Conservation (phyloP, 768 basidiomycete species). For the Serendipita indica region DNA sequence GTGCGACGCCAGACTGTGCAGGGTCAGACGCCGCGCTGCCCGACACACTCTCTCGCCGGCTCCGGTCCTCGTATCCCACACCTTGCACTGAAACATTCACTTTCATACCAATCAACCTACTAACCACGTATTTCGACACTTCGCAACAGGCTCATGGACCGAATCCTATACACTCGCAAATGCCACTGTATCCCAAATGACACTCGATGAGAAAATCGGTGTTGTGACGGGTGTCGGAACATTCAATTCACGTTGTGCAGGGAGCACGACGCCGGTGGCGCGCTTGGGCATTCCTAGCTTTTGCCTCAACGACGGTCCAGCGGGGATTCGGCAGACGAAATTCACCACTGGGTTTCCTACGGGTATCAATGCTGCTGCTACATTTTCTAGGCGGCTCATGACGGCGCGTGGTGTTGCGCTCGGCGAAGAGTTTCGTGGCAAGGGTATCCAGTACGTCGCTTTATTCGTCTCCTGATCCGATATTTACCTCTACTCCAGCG, state of each 20-base stretch:
- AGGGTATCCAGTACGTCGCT: constrained; percentile 12
- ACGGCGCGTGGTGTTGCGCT: constrained; percentile 12
- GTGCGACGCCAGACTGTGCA: too few relatives aligned
- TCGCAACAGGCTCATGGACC: constrained; percentile 11
- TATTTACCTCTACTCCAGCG: not conserved
- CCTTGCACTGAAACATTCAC: too few relatives aligned
- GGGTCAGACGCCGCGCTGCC: too few relatives aligned
- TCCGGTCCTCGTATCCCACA: too few relatives aligned
- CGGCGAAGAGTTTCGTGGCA: constrained; percentile 13
- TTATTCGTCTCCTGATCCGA: not conserved
- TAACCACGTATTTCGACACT: too few relatives aligned
- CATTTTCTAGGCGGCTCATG: constrained; percentile 13
- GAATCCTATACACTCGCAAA: constrained; percentile 10
- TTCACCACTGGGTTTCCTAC: not conserved
- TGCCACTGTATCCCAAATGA: constrained; percentile 9
- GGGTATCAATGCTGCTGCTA: not conserved
- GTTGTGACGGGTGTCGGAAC: constrained; percentile 11
- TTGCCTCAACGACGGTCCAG: constrained; percentile 14
- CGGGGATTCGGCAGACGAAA: constrained; percentile 5
- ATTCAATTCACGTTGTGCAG: constrained; percentile 12
- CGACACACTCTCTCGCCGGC: too few relatives aligned
- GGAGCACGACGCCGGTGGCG: constrained; percentile 8
- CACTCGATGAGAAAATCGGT: constrained; percentile 13
- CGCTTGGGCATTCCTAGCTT: constrained; percentile 13
- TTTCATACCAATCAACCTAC: too few relatives aligned